Evolutionary conservation across 495 filamentous ascomycete species (phyloP).

Genomic region (Ascodesmis nigricans): DNA sequence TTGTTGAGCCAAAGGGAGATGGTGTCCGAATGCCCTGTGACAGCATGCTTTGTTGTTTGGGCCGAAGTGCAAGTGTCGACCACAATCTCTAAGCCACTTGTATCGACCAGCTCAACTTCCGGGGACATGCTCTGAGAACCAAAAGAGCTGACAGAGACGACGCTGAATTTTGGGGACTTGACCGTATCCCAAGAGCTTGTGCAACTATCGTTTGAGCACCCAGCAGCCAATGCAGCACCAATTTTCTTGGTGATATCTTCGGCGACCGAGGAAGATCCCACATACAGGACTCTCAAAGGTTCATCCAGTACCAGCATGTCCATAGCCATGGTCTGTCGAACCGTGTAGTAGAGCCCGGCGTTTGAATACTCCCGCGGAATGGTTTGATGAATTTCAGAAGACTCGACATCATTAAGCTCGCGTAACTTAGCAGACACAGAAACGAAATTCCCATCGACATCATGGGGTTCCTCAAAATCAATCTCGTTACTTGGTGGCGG

Average conservation of each 20-base stretch:
- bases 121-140: conserved; percentile 36
- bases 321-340: conserved; percentile 52
- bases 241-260: conserved; percentile 56
- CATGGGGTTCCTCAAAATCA: conserved; percentile 38
- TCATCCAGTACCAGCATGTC: conserved; percentile 38
- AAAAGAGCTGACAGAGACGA: conserved; percentile 51
- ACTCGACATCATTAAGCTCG: conserved; percentile 33
- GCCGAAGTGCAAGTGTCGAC: conserved; percentile 50
- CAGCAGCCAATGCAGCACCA: conserved; percentile 36
- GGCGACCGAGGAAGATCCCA: conserved; percentile 39
- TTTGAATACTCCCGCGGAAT: conserved; percentile 11
- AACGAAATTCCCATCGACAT: conserved; percentile 30
- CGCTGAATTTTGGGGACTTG: conserved; percentile 39
- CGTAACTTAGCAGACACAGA: conserved; percentile 41
- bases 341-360: conserved; percentile 29
- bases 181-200: conserved; percentile 27
- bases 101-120: conserved; percentile 54
- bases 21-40: conserved; percentile 26
- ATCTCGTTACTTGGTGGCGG: conserved; percentile 26
- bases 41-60: conserved; percentile 24
- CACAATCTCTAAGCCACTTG: conserved; percentile 41
- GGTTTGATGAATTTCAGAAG: conserved; percentile 27
- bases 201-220: conserved; percentile 28
- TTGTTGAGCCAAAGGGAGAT: conserved; percentile 40
- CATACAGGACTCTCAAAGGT: conserved; percentile 47